A percentile compares a stretch with the other conserved stretches of the same genome.
Evolutionary conservation across 768 basidiomycete genomes (phyloP).

Genomic region (Boletus tylopilopsis): DNA sequence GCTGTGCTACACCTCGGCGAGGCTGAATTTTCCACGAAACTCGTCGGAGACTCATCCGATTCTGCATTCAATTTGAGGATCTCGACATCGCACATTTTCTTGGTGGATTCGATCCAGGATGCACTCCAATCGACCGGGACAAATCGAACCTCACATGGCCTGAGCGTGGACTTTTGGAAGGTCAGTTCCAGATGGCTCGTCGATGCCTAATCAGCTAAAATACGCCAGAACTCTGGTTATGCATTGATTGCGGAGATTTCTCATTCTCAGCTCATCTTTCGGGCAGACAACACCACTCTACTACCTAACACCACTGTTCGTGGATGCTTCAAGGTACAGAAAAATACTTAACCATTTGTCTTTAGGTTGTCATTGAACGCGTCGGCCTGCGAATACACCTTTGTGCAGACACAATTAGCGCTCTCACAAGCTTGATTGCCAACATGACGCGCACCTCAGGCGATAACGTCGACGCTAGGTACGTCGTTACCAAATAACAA

Average conservation of each 20-base stretch:
- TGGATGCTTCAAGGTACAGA: conserved; percentile 1
- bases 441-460: conserved; percentile 48
- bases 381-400: conserved; percentile 58
- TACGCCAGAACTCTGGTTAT: conserved; percentile 55
- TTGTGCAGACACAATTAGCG: conserved; percentile 72
- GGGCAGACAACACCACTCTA: conserved; percentile 19
- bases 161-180: conserved; percentile 60
- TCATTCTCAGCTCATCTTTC: conserved; percentile 45
- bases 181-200: conserved; percentile 36
- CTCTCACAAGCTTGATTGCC: conserved; percentile 51
- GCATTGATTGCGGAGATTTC: conserved; percentile 61
- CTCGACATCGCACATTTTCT: conserved; percentile 46
- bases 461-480: conserved; percentile 27
- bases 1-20: conserved; percentile 65
- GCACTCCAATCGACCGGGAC: conserved; percentile 17
- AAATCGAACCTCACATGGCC: conserved; percentile 15
- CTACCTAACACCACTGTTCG: conserved; percentile 40
- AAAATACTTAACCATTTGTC: conserved; percentile 1
- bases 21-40: conserved; percentile 65
- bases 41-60: conserved; percentile 64
- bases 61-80: conserved; percentile 48
- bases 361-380: conserved; percentile 54
- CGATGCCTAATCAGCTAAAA: conserved; percentile 2
- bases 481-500: conserved; percentile 1
- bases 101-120: conserved; percentile 51